Percentiles rank a stretch among this genome's conserved stretches.
phyloP scores from a whole-genome alignment of 108 stramenopile species.

The Skeletonema tropicum region DNA sequence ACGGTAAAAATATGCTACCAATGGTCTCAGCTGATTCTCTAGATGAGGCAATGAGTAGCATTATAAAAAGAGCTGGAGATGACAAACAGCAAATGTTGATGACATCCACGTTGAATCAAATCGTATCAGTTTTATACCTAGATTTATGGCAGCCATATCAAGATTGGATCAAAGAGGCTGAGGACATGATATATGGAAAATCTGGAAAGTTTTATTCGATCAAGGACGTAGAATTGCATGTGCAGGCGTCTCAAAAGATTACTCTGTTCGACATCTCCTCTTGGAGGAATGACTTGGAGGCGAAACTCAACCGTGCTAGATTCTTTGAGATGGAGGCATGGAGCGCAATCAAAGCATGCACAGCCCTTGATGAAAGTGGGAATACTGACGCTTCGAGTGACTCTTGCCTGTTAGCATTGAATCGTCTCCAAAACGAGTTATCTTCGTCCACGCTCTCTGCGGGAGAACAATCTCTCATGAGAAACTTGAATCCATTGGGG shows the following conservation, averaged over 20 bases:
- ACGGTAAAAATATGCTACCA: slow-evolving; percentile 14
- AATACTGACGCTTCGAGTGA: slow-evolving; percentile 28
- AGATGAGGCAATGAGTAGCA: slow-evolving; percentile 4
- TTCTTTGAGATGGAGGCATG: slow-evolving; percentile 53
- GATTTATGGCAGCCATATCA: slow-evolving; percentile 32
- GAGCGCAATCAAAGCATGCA: slow-evolving; percentile 47
- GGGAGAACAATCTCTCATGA: slow-evolving; percentile 14
- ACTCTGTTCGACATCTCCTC: slow-evolving; percentile 47
- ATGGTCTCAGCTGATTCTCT: slow-evolving; percentile 25
- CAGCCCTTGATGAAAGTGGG: slow-evolving; percentile 25
- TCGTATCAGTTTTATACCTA: slow-evolving; percentile 5
- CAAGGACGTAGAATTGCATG: slow-evolving; percentile 52
- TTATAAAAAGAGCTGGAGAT: slow-evolving; percentile 1
- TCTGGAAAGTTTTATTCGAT: slow-evolving; percentile 35
- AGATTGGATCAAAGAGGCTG: slow-evolving; percentile 37
- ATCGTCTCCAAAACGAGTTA: slow-evolving; percentile 40
- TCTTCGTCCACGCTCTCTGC: not conserved
- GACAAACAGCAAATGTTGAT: slow-evolving; percentile 16
- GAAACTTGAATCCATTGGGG: slow-evolving; percentile 67
- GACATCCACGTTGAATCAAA: slow-evolving; percentile 10
- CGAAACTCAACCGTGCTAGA: slow-evolving; percentile 51
- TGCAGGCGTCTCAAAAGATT: slow-evolving; percentile 39
- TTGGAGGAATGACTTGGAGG: slow-evolving; percentile 29
- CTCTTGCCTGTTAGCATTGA: slow-evolving; percentile 44
- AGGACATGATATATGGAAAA: slow-evolving; percentile 27